Evolutionary conservation across 1,139 yeast species (phyloP).

Genomic region (Taphrina flavorubra): DNA sequence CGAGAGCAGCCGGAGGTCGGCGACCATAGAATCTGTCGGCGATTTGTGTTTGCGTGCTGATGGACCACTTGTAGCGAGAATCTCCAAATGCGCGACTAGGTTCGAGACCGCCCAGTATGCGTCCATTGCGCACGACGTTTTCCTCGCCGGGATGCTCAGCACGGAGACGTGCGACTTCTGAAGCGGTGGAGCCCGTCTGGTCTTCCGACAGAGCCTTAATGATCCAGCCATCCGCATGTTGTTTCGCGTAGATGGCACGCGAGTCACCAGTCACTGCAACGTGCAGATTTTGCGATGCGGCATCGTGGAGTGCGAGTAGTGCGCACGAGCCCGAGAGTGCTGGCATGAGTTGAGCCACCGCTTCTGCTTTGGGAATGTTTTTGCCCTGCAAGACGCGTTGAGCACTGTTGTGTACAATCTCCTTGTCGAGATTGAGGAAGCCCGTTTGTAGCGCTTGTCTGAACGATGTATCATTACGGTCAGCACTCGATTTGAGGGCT

Average conservation of each 20-base stretch:
- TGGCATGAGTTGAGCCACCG: slow-evolving; percentile 81
- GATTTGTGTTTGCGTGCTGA: slow-evolving; percentile 61
- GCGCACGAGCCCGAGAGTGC: slow-evolving; percentile 97
- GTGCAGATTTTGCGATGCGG: slow-evolving; percentile 69
- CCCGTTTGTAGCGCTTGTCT: slow-evolving; percentile 84
- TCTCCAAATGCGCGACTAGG: slow-evolving; percentile 98
- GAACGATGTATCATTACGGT: slow-evolving; percentile 61
- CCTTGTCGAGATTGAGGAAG: slow-evolving; percentile 81
- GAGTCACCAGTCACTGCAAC: slow-evolving; percentile 98
- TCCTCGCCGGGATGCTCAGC: slow-evolving; percentile 91
- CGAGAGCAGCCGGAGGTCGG: slow-evolving; percentile 73
- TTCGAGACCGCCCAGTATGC: slow-evolving; percentile 92
- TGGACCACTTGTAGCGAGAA: slow-evolving; percentile 84
- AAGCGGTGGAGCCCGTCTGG: slow-evolving; percentile 90
- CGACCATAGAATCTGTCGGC: slow-evolving; percentile 84
- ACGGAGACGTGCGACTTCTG: slow-evolving; percentile 82
- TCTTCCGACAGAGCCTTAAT: slow-evolving; percentile 86
- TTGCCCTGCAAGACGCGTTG: slow-evolving; percentile 68
- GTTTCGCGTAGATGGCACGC: slow-evolving; percentile 74
- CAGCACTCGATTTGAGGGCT: slow-evolving; percentile 56
- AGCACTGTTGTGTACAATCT: slow-evolving; percentile 78
- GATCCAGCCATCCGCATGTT: slow-evolving; percentile 73
- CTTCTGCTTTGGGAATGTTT: slow-evolving; percentile 58
- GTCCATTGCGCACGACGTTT: slow-evolving; percentile 70
- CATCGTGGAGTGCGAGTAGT: slow-evolving; percentile 81